Evolutionary conservation across 2,329 filamentous ascomycete species (phyloP), one percentile per base, ranked within the genome.

Genomic region (Plenodomus lindquistii): DNA sequence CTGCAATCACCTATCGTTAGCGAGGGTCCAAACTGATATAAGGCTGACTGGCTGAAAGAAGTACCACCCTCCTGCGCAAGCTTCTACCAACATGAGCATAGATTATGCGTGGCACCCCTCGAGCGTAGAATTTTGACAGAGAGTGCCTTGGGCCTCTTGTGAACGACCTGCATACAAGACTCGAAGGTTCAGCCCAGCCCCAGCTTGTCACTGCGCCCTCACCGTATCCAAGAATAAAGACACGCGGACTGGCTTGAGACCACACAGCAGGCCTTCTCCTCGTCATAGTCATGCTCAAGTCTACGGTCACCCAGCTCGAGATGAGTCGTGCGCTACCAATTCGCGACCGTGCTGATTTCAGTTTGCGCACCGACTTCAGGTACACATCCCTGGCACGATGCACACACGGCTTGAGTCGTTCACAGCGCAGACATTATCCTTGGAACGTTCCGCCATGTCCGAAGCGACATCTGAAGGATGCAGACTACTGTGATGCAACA

Each of bases 41-140:
- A 71, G 68, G 67, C 67, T 63, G 59, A 70, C 56, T 63, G 53
- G 46, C 46, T 56, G 40, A 44, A 60, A 42, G 50, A 49, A 57
- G 42, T 50, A 55, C 41, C 52, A 55, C 42, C 34, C 48, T 50
- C 47, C 39, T 37, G 21, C 27, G 44, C 35, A 55, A 57, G 49
- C 49, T 55, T 57, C 54, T 53, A 51, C 49, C 48, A 20, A 41
- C 49, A 45, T 51, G 13, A 44, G 41, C 36, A 22, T 42, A 40
- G 37, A 42, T 53, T 40, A 49, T 53, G 56, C 46, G 47, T 49
- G 51, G 48, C 51, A 55, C 45, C 46, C 39, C 20, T 48, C 27
- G 24, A 46, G 22, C 36, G 46, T 35, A 37, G 38, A 40, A 46
- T 44, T 46, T 43, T 20, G n/a, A 40, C 44, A 42, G 39, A 44